Conservation (phyloP, 2,329 filamentous ascomycete genomes). For the Albifimbria verrucaria region DNA sequence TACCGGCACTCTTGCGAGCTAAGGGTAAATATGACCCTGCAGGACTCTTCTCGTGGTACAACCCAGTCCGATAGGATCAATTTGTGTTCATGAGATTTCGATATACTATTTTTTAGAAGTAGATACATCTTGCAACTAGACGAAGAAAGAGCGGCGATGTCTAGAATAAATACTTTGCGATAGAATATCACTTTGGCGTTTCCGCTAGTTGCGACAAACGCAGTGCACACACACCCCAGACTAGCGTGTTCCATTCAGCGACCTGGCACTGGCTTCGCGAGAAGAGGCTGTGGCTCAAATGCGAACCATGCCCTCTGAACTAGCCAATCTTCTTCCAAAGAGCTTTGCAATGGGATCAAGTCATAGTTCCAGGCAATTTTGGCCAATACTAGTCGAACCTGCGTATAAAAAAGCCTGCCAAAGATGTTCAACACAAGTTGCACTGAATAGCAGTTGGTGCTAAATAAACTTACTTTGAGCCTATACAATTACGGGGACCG, state of each 20-base stretch:
- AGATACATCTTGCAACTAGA: not conserved
- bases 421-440: not conserved
- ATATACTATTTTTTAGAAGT: not conserved
- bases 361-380: too few species aligned
- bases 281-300: not conserved
- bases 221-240: too few species aligned
- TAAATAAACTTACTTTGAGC: slow-evolving; percentile 39
- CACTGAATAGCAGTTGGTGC: not conserved
- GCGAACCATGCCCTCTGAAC: not conserved
- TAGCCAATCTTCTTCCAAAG: not conserved
- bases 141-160: not conserved
- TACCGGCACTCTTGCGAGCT: not conserved
- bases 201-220: not conserved
- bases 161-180: too few species aligned
- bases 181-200: too few species aligned
- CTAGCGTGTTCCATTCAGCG: not conserved
- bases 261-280: not conserved
- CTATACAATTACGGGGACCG: slow-evolving; percentile 48
- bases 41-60: not conserved
- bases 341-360: too few species aligned
- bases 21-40: not conserved
- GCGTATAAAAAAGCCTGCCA: not conserved
- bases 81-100: not conserved
- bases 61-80: not conserved
- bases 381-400: not conserved